Base-by-base conservation (phyloP, 164 flowering plant species). In the Umbellularia californica region DNA sequence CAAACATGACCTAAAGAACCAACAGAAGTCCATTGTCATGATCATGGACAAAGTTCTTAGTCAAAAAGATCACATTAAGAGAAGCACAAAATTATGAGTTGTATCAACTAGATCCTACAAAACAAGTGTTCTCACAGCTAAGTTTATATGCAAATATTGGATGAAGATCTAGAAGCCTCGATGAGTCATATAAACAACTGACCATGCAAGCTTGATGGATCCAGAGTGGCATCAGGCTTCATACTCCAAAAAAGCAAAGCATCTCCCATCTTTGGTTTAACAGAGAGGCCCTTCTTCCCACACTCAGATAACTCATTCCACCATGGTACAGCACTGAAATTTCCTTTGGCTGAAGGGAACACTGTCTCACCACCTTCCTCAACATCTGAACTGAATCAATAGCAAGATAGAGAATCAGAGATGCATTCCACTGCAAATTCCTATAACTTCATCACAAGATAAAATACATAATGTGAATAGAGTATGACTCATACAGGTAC, bases 331-430 rank as follows among this genome's bases (percentile, higher is more conserved):
- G 93, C 76, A 74, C 92, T 92, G 76, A 86, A 79, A 74, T 91
- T 94, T 73, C 80, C 93, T 65, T 82, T 87, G 22, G 97, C 90
- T 50, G 87, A 75, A 35, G 99, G 98, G 72, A 96, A 96, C 17
- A 92, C 88, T 12, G 98, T 94, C 85, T 94, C 99, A 23, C 99
- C 98, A 30, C 98, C 99, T 81, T 96, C 98, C 87, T 94, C 99
- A 74, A 96, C 98, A 77, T 96, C 98, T 23, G 98, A 91, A 71
- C 98, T 96, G 84, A 22, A 85, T 17, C 69, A 77, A 80, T 73
- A 58, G 41, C 68, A 50, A 72, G 70, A 50, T 58, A 5, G 70
- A 60, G 65, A 20, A 51, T 23, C 22, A 73, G 65, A 9, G 3
- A 65, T 12, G 19, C 7, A 66, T 11, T 11, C 20, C 22, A 28